phyloP scores from a whole-genome alignment of 345 rosid species.

The Alliaria petiolata region DNA sequence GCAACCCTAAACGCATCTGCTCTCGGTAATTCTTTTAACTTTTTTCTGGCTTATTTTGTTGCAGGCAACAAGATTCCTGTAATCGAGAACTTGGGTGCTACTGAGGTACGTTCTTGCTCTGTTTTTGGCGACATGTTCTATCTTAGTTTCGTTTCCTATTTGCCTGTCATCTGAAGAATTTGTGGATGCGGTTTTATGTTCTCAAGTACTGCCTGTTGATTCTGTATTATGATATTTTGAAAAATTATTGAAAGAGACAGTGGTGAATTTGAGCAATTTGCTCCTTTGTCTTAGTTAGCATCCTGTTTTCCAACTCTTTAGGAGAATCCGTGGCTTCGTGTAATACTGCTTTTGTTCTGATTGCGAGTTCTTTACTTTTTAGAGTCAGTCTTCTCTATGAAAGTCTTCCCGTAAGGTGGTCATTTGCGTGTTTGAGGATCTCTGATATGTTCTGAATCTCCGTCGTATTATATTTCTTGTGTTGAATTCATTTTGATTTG shows the following conservation, averaged over 20 bases:
- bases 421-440: neutral
- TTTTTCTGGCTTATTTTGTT: neutral
- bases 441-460: neutral
- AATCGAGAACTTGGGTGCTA: constrained; percentile 96
- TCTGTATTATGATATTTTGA: no score
- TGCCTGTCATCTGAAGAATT: neutral
- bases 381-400: neutral
- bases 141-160: neutral
- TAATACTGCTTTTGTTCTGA: no score
- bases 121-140: neutral
- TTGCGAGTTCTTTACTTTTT: neutral
- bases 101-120: constrained; percentile 59
- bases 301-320: no score
- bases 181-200: no score
- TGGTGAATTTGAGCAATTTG: neutral
- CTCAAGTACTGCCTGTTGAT: no score
- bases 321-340: neutral
- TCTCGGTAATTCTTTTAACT: neutral
- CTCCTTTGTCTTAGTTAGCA: neutral
- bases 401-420: neutral
- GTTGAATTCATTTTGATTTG: neutral
- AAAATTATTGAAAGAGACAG: neutral
- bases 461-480: neutral
- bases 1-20: constrained; percentile 23
- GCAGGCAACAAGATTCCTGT: constrained; percentile 95